A percentile compares a stretch with the other conserved stretches of the same genome.
Conservation (phyloP, 177 flowering plant species). For the Tripterygium wilfordii region DNA sequence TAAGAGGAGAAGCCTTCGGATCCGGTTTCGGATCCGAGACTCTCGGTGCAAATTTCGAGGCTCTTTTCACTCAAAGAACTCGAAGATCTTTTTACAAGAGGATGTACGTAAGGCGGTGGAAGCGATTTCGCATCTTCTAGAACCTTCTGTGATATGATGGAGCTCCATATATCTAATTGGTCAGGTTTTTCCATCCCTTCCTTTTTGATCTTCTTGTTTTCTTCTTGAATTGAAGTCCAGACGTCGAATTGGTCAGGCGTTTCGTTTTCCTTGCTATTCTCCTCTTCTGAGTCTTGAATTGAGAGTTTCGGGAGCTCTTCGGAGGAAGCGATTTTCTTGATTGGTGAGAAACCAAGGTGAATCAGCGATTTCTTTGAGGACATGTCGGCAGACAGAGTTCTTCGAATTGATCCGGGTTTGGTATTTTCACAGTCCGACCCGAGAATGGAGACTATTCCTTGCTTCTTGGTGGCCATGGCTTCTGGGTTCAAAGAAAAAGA, state of each 20-base stretch:
- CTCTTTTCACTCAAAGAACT: constrained; percentile 66
- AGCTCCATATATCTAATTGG: constrained; percentile 47
- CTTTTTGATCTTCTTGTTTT: constrained; percentile 6
- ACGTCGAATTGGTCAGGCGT: not conserved
- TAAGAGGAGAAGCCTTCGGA: constrained; percentile 66
- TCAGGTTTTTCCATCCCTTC: constrained; percentile 16
- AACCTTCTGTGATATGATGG: constrained; percentile 38
- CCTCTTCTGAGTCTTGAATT: too few species aligned
- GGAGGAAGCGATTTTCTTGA: constrained; percentile 33
- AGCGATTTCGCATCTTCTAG: constrained; percentile 6
- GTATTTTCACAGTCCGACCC: constrained; percentile 22
- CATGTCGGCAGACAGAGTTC: constrained; percentile 89
- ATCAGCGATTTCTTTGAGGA: constrained; percentile 67
- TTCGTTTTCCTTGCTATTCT: too few species aligned
- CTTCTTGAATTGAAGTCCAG: constrained; percentile 16
- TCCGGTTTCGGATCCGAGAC: constrained; percentile 93
- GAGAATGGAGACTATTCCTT: constrained; percentile 66
- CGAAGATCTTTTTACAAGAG: constrained; percentile 47
- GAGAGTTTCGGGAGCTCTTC: constrained; percentile 7
- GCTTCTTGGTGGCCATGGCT: constrained; percentile 20
- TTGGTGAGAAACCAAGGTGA: constrained; percentile 35
- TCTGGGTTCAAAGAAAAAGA: constrained; percentile 23
- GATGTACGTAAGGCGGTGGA: constrained; percentile 64
- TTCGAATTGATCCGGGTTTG: constrained; percentile 18
- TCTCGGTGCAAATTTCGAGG: constrained; percentile 87